Evolutionary conservation across 1,284 basidiomycete species (phyloP), one percentile per base, ranked within the genome.

Genomic region (Irpex sp.): DNA sequence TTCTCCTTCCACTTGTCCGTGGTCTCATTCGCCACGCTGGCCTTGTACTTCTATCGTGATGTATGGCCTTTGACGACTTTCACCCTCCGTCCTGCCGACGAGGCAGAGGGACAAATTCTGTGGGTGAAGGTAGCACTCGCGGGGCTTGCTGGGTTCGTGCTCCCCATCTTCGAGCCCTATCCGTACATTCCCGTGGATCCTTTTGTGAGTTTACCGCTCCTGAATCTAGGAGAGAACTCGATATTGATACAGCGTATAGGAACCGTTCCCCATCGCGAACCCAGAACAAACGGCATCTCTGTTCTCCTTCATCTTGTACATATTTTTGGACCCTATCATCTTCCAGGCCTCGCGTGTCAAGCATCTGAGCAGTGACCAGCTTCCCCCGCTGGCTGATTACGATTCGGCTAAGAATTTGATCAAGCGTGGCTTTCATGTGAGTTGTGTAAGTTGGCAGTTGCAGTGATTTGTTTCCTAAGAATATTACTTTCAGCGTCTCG

Each of bases 201-300:
- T 21, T 70, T 80, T 70, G 84, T 83, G 57, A 60, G 68, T 63
- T 26, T 4, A 63, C 47, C 53, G 57, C 11, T 31, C n/a, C 31
- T 60, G 26, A 50, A 49, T 13, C 46, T n/a, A 49, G 58, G 58
- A 62, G 15, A n/a, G 43, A 8, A 5, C 13, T 57, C 47, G 26
- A 33, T 57, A 9, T 49, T 58, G 46, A 58, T 17, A 47, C 17
- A 49, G 39, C 58, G n/a, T 47, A 21, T 58, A 83, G 81, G 72
- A 81, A 55, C 80, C 80, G 2, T 71, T 74, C 65, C 69, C 75
- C 1, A 69, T 76, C 26, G 79, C 82, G 6, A 87, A 85, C 72
- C 85, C 86, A 3, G 88, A 91, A 68, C 89, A 91, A 70, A 88
- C 85, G 0, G 83, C 87, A 0, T 84, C 87, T 0, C 75, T 83